Base-by-base conservation (phyloP, 1,284 basidiomycete species). In the Sanghuangporus baumii region DNA sequence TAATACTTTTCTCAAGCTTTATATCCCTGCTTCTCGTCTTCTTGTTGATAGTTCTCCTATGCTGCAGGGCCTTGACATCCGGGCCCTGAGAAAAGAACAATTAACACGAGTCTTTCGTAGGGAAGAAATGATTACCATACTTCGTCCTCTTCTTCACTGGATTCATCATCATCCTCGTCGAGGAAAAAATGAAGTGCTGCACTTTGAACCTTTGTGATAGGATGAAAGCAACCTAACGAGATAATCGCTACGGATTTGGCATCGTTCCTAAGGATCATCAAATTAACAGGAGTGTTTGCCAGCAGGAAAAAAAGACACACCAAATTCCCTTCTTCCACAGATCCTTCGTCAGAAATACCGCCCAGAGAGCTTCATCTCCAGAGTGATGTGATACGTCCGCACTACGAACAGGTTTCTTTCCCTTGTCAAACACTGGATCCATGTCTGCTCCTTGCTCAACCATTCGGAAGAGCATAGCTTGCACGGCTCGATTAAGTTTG, bases 151-250 rank as follows among this genome's bases (percentile, higher is more conserved):
- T 88, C 87, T 4, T 89, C 85, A 52, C 88, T 87, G 59, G 86
- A 87, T 60, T 89, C 85, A 43, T 83, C 82, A 26, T 86, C 85
- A 37, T 91, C 84, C 50, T 93, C 86, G 3, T 93, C 93, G 18
- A 99, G 85, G 81, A 99, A 99, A 79, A 99, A 99, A 76, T 98
- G 94, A n/a, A 97, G 78, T 1, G 95, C 94, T 0, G 94, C 95
- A 65, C 88, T 94, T 74, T 98, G 96, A 0, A 99, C 97, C 73
- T 98, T 98, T 57, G 89, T 83, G 57, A 92, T 87, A 7, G 96
- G 95, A 74, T 99, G 96, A 73, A 96, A 94, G 72, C 93, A 96
- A 1, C 93, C 96, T 40, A 96, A 80, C 0, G 94, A 87, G 61
- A 98, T 83, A 69, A 99, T 96, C 5, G 96, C 89, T 6, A 99